A percentile compares a stretch with the other conserved stretches of the same genome.
Conservation (phyloP, 2,329 filamentous ascomycete genomes). For the Penicillium occitanis region DNA sequence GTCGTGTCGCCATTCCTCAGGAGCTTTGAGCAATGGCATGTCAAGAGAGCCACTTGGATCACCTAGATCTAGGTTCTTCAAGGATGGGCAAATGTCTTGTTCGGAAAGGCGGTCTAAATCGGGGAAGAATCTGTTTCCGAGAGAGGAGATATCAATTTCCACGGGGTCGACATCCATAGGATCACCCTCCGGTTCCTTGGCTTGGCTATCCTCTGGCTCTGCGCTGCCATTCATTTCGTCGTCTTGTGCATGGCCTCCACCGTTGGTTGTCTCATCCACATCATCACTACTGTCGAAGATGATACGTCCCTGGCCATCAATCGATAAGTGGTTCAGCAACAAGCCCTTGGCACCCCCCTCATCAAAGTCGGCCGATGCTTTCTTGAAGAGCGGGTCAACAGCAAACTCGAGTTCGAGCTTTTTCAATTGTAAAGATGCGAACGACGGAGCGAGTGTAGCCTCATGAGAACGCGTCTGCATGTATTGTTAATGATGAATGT, state of each 20-base stretch:
- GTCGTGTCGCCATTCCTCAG: constrained; percentile 78
- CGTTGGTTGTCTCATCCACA: constrained; percentile 54
- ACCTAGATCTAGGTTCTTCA: constrained; percentile 91
- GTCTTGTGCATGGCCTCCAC: constrained; percentile 32
- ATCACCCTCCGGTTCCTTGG: constrained; percentile 42
- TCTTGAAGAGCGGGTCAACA: constrained; percentile 98
- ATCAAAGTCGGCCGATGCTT: constrained; percentile 96
- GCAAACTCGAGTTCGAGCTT: constrained; percentile 97
- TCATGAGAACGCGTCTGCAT: constrained; percentile 72
- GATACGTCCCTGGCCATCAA: constrained; percentile 86
- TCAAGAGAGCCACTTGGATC: constrained; percentile 81
- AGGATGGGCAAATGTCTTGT: constrained; percentile 89
- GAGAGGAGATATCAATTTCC: constrained; percentile 73
- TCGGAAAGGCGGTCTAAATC: constrained; percentile 73
- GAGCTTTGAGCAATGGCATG: constrained; percentile 85
- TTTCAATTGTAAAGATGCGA: constrained; percentile 85
- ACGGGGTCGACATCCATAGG: constrained; percentile 61
- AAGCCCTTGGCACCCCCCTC: constrained; percentile 96
- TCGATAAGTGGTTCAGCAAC: constrained; percentile 92
- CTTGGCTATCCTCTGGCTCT: constrained; percentile 45
- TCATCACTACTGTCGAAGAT: constrained; percentile 99
- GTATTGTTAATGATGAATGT: constrained; percentile 22
- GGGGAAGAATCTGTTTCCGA: constrained; percentile 82
- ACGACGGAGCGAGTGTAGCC: constrained; percentile 86
- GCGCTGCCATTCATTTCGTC: constrained; percentile 43